Percentiles rank a stretch among this genome's conserved stretches.
These are phyloP conservation scores for Lepidium aucheri DNA, from an alignment of 345 rosid species.

Conservation along the genomic window DNA sequence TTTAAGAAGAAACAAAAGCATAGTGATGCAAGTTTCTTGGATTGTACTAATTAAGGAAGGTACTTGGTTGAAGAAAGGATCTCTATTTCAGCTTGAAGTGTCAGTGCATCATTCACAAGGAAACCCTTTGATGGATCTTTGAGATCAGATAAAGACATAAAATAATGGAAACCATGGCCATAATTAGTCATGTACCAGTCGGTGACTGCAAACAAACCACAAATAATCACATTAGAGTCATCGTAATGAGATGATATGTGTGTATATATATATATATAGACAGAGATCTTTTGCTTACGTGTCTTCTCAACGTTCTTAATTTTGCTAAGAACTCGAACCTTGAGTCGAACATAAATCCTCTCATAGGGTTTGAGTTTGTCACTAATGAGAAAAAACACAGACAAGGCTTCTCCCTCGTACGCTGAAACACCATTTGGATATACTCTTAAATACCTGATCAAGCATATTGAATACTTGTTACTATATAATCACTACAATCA, in stretches of 20 bases:
- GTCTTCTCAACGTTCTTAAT: background rate
- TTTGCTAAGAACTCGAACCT: conserved; percentile 10
- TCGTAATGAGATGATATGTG: background rate
- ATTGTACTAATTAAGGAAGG: background rate
- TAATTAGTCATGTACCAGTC: background rate
- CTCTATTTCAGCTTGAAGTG: background rate
- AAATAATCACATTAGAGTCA: background rate
- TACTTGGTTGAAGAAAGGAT: conserved; percentile 8
- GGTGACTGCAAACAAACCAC: background rate
- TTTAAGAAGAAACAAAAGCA: background rate
- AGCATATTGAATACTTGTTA: background rate
- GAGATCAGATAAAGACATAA: background rate
- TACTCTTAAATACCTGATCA: conserved; percentile 11
- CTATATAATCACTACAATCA: too few species aligned
- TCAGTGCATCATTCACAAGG: background rate
- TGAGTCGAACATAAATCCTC: conserved; percentile 10
- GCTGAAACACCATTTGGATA: background rate
- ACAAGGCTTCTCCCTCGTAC: background rate
- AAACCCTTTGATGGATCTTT: conserved; percentile 6
- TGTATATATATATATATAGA: background rate
- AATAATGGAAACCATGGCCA: background rate
- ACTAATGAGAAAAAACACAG: background rate
- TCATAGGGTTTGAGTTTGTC: background rate
- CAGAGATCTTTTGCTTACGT: background rate
- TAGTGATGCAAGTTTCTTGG: background rate